These are phyloP conservation scores for Hypomyces perniciosus DNA, from an alignment of 2,329 filamentous ascomycete genomes.

Conservation along the genomic window DNA sequence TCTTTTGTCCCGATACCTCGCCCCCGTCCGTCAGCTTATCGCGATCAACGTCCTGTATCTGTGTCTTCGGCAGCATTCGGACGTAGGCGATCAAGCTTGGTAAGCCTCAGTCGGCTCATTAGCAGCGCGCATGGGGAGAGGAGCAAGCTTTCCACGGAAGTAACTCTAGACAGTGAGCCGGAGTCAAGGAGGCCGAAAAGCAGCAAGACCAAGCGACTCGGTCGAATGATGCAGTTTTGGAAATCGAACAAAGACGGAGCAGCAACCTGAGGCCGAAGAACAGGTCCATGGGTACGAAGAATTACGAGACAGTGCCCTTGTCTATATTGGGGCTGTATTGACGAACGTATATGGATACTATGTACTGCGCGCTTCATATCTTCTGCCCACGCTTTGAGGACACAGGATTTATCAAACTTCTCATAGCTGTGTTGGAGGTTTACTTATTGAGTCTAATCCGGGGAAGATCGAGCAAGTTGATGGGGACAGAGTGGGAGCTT, in stretches of 20 bases:
- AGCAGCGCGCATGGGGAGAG: slow-evolving; percentile 68
- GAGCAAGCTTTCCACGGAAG: slow-evolving; percentile 68
- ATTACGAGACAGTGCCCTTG: slow-evolving; percentile 2
- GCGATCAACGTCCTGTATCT: slow-evolving; percentile 55
- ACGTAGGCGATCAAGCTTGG: slow-evolving; percentile 68
- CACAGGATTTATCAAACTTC: slow-evolving; percentile 9
- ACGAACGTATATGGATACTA: slow-evolving; percentile 33
- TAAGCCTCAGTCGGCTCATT: slow-evolving; percentile 69
- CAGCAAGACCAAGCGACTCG: slow-evolving; percentile 64
- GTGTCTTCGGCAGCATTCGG: slow-evolving; percentile 58
- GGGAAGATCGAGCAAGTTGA: not conserved
- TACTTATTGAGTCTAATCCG: slow-evolving; percentile 1
- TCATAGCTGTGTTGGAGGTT: slow-evolving; percentile 3
- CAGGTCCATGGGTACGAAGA: slow-evolving; percentile 3
- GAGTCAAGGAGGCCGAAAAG: slow-evolving; percentile 48
- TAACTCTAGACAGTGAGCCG: slow-evolving; percentile 48
- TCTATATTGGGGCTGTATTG: slow-evolving; percentile 17
- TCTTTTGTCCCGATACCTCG: slow-evolving; percentile 40
- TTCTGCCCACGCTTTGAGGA: slow-evolving; percentile 6
- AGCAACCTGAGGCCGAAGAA: slow-evolving; percentile 18
- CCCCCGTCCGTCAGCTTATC: slow-evolving; percentile 42
- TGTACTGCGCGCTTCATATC: slow-evolving; percentile 29
- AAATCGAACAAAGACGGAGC: slow-evolving; percentile 48
- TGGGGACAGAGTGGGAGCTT: not conserved
- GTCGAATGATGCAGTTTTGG: slow-evolving; percentile 76